Base-by-base conservation (phyloP, 202 grass and related monocot genomes). In the Musa balbisiana region DNA sequence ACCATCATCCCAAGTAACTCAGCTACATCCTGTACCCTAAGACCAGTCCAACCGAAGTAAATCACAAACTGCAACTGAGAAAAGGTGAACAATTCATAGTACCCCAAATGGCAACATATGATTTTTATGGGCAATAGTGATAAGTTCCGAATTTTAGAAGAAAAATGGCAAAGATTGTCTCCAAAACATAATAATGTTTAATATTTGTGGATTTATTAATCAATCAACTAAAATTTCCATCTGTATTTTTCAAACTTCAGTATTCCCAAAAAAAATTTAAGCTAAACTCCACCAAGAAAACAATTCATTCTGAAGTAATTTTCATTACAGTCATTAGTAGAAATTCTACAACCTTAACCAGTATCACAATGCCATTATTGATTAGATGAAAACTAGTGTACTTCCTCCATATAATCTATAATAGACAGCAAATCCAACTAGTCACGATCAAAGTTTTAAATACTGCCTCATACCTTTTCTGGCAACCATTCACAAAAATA, bases 1-100 rank as follows among this genome's bases (percentile, higher is more conserved):
- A 97, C 84, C 93, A 97, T 97, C 93, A 97, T 97, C 69, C 93
- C 93, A 29, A 97, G 84, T 76, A 97, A 69, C 85, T 97, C 88
- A 22, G 84, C 93, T 55, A 97, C 88, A 81, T 97, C 93, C 0
- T 80, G 84, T 62, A 89, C 84, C 79, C 93, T 97, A 86, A 86
- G 65, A 72, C 64, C 50, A 87, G 84, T 74, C 74, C 82, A 69
- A 73, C 68, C 19, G 52, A 56, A 74, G 76, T 59, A 71, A 73
- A 67, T 78, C 51, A 77, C 54, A 74, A 70, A 19, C 16, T 56
- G 20, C n/a, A 73, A 54, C 27, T 58, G 24, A 74, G 67, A 10
- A 17, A 69, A 51, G 20, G 49, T 11, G 49, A 51, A 70, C 15
- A 69, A 17, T 11, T 21, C 43, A 10, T 51, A 70, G 33, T 21